phyloP scores from a whole-genome alignment of 192 early-diverging fungal genomes.

The Dissophora globulifera region DNA sequence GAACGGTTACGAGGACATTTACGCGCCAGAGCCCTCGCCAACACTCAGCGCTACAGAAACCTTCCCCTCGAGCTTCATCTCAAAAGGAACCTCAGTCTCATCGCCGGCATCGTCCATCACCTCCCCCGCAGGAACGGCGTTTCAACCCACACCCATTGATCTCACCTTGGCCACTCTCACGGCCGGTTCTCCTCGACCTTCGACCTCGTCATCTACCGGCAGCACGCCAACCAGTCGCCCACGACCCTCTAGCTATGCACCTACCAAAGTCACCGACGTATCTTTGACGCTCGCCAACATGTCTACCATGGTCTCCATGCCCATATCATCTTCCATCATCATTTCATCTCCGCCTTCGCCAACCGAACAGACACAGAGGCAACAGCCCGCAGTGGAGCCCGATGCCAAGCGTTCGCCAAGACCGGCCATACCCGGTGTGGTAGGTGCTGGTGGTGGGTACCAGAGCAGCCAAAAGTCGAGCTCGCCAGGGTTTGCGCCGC shows the following conservation, averaged over 20 bases:
- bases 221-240: slow-evolving; percentile 12
- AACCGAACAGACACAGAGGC: too few species aligned
- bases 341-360: slow-evolving; percentile 1
- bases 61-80: slow-evolving; percentile 6
- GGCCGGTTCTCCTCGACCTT: slow-evolving; percentile 11
- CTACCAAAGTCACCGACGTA: slow-evolving; percentile 37
- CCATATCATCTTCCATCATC: slow-evolving; percentile 28
- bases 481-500: slow-evolving; percentile 10
- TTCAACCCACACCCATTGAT: slow-evolving; percentile 14
- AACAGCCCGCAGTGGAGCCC: slow-evolving; percentile 7
- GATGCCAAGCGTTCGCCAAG: neutral
- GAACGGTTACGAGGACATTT: too few species aligned
- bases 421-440: too few species aligned
- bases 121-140: neutral
- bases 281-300: slow-evolving; percentile 43
- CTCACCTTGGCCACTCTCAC: slow-evolving; percentile 23
- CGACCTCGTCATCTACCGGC: slow-evolving; percentile 17
- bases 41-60: slow-evolving; percentile 33
- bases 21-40: slow-evolving; percentile 26
- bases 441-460: slow-evolving; percentile 46
- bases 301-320: slow-evolving; percentile 32
- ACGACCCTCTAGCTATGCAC: slow-evolving; percentile 48
- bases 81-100: slow-evolving; percentile 17
- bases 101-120: slow-evolving; percentile 41
- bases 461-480: neutral